Conservation (phyloP, 805 yeast genomes). For the Brettanomyces anomalus region DNA sequence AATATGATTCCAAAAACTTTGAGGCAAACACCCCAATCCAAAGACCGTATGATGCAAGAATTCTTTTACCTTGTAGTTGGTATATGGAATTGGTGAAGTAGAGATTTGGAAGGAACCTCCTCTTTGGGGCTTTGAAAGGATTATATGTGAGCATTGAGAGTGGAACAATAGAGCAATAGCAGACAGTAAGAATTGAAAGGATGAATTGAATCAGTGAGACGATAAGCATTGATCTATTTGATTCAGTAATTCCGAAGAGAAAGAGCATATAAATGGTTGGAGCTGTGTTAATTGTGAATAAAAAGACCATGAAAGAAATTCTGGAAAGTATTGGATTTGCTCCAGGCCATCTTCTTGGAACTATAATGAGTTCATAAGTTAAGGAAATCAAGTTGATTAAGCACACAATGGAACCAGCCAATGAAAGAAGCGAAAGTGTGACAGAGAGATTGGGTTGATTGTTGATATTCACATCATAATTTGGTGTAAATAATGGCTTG, state of each 20-base stretch:
- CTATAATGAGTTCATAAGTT: constrained; percentile 47
- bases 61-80: constrained; percentile 41
- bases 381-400: constrained; percentile 48
- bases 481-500: constrained; percentile 53
- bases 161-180: constrained; percentile 56
- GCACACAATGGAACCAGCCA: constrained; percentile 60
- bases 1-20: constrained; percentile 70
- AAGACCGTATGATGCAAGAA: constrained; percentile 54
- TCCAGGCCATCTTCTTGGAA: constrained; percentile 70
- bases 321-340: constrained; percentile 50
- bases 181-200: constrained; percentile 43
- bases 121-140: constrained; percentile 21
- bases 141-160: constrained; percentile 45
- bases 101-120: constrained; percentile 43
- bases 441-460: constrained; percentile 55
- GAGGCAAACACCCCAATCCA: constrained; percentile 63
- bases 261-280: constrained; percentile 50
- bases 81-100: constrained; percentile 55
- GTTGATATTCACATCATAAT: constrained; percentile 43
- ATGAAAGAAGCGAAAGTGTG: constrained; percentile 46
- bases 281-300: constrained; percentile 35
- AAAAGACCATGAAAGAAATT: constrained; percentile 30
- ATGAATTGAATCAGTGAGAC: constrained; percentile 48
- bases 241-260: constrained; percentile 25
- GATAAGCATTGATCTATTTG: constrained; percentile 28